Evolutionary conservation across 2,329 filamentous ascomycete genomes (phyloP).

Genomic region (Colletotrichum sp.): DNA sequence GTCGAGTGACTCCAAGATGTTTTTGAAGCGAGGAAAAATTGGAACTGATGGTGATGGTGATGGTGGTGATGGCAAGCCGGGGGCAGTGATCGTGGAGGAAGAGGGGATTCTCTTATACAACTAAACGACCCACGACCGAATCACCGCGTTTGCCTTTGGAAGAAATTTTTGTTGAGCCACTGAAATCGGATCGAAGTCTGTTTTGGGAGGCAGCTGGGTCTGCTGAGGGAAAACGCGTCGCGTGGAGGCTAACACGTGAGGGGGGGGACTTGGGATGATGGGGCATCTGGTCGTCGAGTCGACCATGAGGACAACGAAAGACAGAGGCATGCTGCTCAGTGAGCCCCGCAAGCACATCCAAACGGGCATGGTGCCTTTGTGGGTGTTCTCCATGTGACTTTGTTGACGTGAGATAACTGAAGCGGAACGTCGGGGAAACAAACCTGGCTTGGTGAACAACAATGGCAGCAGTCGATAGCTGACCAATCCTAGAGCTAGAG

Average conservation of each 20-base stretch:
- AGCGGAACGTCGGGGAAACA: background rate
- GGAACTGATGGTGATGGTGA: background rate
- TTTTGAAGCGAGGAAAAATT: background rate
- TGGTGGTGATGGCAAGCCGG: background rate
- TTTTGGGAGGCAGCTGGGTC: background rate
- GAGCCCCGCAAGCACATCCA: background rate
- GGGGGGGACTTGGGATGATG: background rate
- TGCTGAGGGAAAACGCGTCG: background rate
- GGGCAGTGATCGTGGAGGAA: background rate
- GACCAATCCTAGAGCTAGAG: too few relatives aligned
- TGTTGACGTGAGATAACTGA: background rate
- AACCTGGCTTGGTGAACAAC: background rate
- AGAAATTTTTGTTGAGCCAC: background rate
- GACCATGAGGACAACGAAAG: background rate
- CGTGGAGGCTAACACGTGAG: background rate
- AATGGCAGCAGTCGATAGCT: too few relatives aligned
- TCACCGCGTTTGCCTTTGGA: background rate
- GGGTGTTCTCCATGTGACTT: background rate
- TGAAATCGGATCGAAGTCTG: background rate
- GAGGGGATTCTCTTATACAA: background rate
- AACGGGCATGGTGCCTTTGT: background rate
- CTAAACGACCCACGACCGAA: background rate
- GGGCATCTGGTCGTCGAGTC: background rate
- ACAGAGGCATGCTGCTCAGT: background rate
- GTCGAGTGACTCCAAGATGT: background rate